Conservation (phyloP, 208 protist genomes). For the Leishmania major region DNA sequence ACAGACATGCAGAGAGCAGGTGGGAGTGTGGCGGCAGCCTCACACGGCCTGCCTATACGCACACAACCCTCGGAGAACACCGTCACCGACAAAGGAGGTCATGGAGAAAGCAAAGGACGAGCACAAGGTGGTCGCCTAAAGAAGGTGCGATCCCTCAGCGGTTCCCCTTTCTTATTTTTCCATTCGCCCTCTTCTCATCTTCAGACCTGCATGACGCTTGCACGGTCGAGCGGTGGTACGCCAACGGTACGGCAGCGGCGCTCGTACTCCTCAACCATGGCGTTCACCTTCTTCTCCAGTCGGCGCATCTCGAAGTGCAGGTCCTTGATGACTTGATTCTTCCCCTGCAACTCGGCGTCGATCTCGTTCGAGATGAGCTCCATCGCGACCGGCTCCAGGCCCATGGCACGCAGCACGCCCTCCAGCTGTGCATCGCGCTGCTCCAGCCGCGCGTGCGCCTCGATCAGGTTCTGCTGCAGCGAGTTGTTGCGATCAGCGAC, state of each 20-base stretch:
- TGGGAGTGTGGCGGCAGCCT: neutral
- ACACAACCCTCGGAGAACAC: neutral
- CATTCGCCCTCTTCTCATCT: neutral
- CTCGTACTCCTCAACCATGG: conserved; percentile 81
- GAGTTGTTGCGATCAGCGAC: conserved; percentile 84
- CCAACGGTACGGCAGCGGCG: conserved; percentile 61
- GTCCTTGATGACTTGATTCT: conserved; percentile 96
- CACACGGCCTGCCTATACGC: neutral
- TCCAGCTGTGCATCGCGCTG: conserved; percentile 89
- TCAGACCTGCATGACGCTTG: conserved; percentile 41
- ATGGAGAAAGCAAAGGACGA: neutral
- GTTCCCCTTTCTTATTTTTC: neutral
- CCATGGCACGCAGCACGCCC: conserved; percentile 91
- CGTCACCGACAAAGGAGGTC: neutral
- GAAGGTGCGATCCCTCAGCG: neutral
- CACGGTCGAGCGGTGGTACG: conserved; percentile 54
- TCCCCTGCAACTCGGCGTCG: conserved; percentile 90
- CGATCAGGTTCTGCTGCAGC: conserved; percentile 80
- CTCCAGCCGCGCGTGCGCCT: conserved; percentile 75
- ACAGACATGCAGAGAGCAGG: neutral
- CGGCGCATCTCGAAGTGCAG: conserved; percentile 95
- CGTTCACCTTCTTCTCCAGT: conserved; percentile 60
- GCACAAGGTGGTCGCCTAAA: neutral
- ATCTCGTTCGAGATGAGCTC: conserved; percentile 87
- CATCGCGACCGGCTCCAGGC: conserved; percentile 92